These are phyloP conservation scores for Alternaria longipes DNA, from an alignment of 2,329 filamentous ascomycete genomes.

Conservation along the genomic window DNA sequence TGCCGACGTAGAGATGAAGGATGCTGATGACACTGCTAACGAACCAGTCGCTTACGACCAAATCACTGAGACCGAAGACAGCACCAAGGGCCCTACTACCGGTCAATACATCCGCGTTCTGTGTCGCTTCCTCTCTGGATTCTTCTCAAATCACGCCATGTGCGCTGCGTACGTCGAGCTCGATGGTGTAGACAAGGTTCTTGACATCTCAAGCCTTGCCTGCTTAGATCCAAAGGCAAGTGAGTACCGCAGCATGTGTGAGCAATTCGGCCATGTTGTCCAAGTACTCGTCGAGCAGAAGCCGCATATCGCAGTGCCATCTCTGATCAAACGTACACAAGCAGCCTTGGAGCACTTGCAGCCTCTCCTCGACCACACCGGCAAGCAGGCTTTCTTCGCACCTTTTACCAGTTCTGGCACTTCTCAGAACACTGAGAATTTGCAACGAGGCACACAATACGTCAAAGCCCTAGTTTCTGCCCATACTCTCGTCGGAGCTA, in stretches of 20 bases:
- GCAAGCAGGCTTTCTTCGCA: constrained; percentile 72
- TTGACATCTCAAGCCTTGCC: constrained; percentile 84
- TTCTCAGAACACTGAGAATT: constrained; percentile 46
- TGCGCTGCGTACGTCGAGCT: constrained; percentile 78
- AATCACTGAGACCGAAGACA: constrained; percentile 60
- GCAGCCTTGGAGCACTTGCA: constrained; percentile 72
- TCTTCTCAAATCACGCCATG: constrained; percentile 77
- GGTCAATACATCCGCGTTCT: constrained; percentile 78
- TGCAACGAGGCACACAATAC: constrained; percentile 74
- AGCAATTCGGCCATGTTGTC: constrained; percentile 77
- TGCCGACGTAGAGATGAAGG: constrained; percentile 71
- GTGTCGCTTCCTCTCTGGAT: constrained; percentile 78
- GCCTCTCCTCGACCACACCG: constrained; percentile 67
- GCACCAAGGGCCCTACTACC: constrained; percentile 61
- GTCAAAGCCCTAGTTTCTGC: constrained; percentile 81
- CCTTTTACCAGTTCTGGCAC: constrained; percentile 60
- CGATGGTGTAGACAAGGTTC: constrained; percentile 81
- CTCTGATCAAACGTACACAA: constrained; percentile 78
- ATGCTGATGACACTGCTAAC: constrained; percentile 45
- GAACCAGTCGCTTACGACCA: constrained; percentile 48
- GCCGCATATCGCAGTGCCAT: constrained; percentile 81
- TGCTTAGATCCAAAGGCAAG: constrained; percentile 80
- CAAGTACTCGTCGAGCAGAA: constrained; percentile 82
- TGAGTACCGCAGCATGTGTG: constrained; percentile 66
- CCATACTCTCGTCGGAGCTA: constrained; percentile 77